These are phyloP conservation scores for Castanospermum australe DNA, from an alignment of 306 rosid genomes.

Conservation along the genomic window DNA sequence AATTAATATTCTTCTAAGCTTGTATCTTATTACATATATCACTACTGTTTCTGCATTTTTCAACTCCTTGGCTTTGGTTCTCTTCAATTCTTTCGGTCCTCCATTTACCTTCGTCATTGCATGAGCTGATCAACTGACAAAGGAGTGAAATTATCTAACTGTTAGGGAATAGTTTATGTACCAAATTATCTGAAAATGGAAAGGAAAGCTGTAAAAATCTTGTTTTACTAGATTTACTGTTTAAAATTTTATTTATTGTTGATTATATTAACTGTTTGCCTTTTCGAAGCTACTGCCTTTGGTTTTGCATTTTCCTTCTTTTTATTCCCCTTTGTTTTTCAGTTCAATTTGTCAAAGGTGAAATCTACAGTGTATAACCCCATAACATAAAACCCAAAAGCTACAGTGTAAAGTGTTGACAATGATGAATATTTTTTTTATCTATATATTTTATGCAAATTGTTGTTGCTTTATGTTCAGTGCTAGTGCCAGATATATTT, in stretches of 20 bases:
- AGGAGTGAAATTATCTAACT: slow-evolving; percentile 23
- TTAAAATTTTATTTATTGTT: not conserved
- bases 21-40: slow-evolving; percentile 39
- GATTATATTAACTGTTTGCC: not conserved
- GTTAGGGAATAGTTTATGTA: slow-evolving; percentile 29
- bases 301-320: not conserved
- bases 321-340: not conserved
- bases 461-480: not conserved
- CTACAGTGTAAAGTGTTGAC: slow-evolving; percentile 43
- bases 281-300: slow-evolving; percentile 25
- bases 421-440: not conserved
- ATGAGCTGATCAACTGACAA: slow-evolving; percentile 35
- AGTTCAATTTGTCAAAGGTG: slow-evolving; percentile 29
- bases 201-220: slow-evolving; percentile 21
- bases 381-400: not conserved
- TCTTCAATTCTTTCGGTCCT: slow-evolving; percentile 21
- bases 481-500: not conserved
- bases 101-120: slow-evolving; percentile 21
- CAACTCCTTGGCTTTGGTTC: slow-evolving; percentile 2
- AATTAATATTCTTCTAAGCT: slow-evolving; percentile 19
- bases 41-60: slow-evolving; percentile 14
- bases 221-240: not conserved
- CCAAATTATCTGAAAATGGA: slow-evolving; percentile 30
- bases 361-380: slow-evolving; percentile 48
- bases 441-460: slow-evolving; percentile 3